Evolutionary conservation across 306 rosid species (phyloP).

Genomic region (Rosa multiflora): DNA sequence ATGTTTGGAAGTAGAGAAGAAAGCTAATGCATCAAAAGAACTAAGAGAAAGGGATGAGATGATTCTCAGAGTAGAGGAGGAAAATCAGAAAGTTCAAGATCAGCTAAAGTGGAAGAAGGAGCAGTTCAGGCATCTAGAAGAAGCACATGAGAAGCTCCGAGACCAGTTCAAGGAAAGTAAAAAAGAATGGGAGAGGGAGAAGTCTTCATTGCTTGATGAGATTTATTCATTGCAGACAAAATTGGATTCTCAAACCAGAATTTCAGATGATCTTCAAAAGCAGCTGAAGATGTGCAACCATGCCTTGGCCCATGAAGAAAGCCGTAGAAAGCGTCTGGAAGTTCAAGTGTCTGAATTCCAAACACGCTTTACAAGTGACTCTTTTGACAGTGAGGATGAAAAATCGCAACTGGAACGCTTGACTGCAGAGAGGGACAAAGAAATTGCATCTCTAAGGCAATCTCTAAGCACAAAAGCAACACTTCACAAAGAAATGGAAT

Average conservation of each 20-base stretch:
- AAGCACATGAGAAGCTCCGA: slow-evolving; percentile 54
- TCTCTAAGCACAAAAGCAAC: slow-evolving; percentile 56
- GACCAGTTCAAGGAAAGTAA: slow-evolving; percentile 45
- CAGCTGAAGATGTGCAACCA: slow-evolving; percentile 55
- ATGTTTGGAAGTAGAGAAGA: slow-evolving; percentile 40
- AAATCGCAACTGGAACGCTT: slow-evolving; percentile 43
- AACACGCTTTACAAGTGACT: slow-evolving; percentile 31
- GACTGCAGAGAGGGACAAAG: slow-evolving; percentile 48
- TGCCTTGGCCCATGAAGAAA: slow-evolving; percentile 74
- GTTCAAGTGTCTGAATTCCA: slow-evolving; percentile 60
- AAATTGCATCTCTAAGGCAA: slow-evolving; percentile 59
- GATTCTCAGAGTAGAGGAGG: slow-evolving; percentile 48
- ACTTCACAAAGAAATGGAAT: slow-evolving; percentile 52
- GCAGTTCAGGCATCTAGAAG: slow-evolving; percentile 72
- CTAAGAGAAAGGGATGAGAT: slow-evolving; percentile 49
- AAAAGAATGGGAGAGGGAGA: slow-evolving; percentile 69
- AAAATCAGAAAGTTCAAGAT: slow-evolving; percentile 54
- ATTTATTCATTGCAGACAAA: slow-evolving; percentile 56
- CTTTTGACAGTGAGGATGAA: slow-evolving; percentile 41
- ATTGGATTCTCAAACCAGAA: slow-evolving; percentile 59
- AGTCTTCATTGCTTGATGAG: slow-evolving; percentile 57
- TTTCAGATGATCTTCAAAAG: slow-evolving; percentile 55
- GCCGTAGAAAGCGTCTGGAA: slow-evolving; percentile 59
- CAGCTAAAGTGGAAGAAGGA: slow-evolving; percentile 83
- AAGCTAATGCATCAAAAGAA: slow-evolving; percentile 39